Conservation (phyloP, 371 early-diverging fungal genomes). For the Apophysomyces elegans region DNA sequence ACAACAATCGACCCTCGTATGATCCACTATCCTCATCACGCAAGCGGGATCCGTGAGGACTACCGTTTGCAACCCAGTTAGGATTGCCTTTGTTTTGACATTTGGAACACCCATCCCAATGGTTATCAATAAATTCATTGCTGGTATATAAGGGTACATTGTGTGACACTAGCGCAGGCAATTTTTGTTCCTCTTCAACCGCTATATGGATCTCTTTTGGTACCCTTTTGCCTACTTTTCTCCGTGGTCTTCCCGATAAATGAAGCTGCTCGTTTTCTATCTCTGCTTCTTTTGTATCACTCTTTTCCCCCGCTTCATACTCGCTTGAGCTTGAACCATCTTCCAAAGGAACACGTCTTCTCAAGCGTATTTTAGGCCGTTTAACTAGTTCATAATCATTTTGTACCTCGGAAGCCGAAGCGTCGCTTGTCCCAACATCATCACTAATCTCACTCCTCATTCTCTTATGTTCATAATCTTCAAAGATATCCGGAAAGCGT, state of each 20-base stretch:
- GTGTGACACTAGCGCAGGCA: neutral
- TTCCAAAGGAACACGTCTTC: neutral
- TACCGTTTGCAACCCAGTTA: conserved; percentile 10
- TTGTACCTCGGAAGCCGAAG: neutral
- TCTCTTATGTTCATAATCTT: neutral
- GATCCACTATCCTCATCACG: conserved; percentile 31
- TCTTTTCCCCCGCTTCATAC: neutral
- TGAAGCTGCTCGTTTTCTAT: neutral
- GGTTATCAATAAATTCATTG: conserved; percentile 9
- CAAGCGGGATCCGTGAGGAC: neutral
- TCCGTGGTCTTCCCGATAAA: neutral
- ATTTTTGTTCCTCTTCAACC: neutral
- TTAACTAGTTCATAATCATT: neutral
- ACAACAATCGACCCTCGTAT: conserved; percentile 37
- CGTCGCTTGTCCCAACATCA: neutral
- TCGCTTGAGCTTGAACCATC: neutral
- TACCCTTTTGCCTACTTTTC: neutral
- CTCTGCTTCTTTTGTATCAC: neutral
- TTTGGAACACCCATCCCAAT: conserved; percentile 20
- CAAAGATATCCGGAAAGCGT: neutral
- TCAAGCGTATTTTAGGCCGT: neutral
- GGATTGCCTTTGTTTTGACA: neutral
- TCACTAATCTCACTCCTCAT: neutral
- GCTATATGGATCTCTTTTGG: neutral
- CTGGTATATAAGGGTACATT: neutral